Conservation (phyloP, 1,284 basidiomycete species). For the Cystobasidiaceae sp. region DNA sequence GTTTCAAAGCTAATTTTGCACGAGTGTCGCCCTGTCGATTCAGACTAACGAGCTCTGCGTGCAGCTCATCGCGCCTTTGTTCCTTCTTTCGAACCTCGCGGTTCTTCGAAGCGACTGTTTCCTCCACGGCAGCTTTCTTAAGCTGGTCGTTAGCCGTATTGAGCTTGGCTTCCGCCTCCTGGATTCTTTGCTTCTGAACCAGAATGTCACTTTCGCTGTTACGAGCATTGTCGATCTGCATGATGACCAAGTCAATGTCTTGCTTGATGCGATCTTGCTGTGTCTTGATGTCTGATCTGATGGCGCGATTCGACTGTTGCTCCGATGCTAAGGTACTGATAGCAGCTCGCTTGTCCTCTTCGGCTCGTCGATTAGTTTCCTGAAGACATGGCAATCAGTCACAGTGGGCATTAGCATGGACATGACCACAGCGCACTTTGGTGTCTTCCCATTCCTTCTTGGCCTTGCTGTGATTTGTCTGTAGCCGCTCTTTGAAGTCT, state of each 20-base stretch:
- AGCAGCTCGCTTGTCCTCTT: conserved; percentile 55
- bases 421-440: not conserved
- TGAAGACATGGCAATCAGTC: not conserved
- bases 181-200: conserved; percentile 30
- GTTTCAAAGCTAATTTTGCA: conserved; percentile 73
- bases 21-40: conserved; percentile 76
- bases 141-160: conserved; percentile 60
- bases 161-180: conserved; percentile 59
- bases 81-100: conserved; percentile 61
- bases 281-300: conserved; percentile 28
- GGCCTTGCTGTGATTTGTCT: conserved; percentile 47
- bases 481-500: conserved; percentile 62
- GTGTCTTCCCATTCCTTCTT: conserved; percentile 36
- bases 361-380: conserved; percentile 21
- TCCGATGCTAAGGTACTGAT: conserved; percentile 60
- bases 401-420: not conserved
- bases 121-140: conserved; percentile 61
- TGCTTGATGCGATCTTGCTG: conserved; percentile 14
- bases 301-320: conserved; percentile 44
- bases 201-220: conserved; percentile 59
- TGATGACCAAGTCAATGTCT: conserved; percentile 48
- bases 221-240: conserved; percentile 39
- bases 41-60: conserved; percentile 64
- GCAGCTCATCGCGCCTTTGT: conserved; percentile 64
- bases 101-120: conserved; percentile 59